Conservation (phyloP, 2,329 filamentous ascomycete species). For the Pseudocercospora crystallina region DNA sequence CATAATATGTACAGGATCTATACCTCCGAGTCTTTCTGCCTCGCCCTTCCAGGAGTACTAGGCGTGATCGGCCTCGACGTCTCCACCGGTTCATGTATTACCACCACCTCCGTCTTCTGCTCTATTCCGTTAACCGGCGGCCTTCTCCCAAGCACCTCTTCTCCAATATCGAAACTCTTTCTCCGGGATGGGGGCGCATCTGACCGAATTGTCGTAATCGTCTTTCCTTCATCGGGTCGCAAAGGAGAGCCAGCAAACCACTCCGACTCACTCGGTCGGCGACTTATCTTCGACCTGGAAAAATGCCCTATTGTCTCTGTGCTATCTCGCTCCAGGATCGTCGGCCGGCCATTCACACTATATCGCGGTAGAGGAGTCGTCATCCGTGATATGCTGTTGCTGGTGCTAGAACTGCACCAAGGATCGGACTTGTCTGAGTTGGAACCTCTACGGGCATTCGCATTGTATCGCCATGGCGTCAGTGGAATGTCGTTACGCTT, state of each 20-base stretch:
- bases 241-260: not conserved
- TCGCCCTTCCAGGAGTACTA: not conserved
- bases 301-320: not conserved
- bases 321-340: too few relatives aligned
- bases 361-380: not conserved
- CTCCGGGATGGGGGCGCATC: conserved; percentile 3
- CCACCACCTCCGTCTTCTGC: conserved; percentile 12
- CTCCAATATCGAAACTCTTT: not conserved
- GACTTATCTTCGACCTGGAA: not conserved
- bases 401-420: conserved; percentile 1
- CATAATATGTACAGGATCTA: not conserved
- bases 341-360: not conserved
- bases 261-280: not conserved
- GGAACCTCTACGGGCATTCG: conserved; percentile 3
- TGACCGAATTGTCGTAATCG: conserved; percentile 12
- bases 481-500: not conserved
- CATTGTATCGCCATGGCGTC: not conserved
- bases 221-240: conserved; percentile 14
- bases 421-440: conserved; percentile 4
- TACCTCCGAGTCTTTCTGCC: not conserved
- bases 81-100: conserved; percentile 12
- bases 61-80: too few relatives aligned
- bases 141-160: not conserved
- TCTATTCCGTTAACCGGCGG: conserved; percentile 6
- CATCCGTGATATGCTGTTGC: not conserved